Evolutionary conservation across 208 protist genomes (phyloP), one percentile per base, ranked within the genome.

Genomic region (Leishmania guyanensis): DNA sequence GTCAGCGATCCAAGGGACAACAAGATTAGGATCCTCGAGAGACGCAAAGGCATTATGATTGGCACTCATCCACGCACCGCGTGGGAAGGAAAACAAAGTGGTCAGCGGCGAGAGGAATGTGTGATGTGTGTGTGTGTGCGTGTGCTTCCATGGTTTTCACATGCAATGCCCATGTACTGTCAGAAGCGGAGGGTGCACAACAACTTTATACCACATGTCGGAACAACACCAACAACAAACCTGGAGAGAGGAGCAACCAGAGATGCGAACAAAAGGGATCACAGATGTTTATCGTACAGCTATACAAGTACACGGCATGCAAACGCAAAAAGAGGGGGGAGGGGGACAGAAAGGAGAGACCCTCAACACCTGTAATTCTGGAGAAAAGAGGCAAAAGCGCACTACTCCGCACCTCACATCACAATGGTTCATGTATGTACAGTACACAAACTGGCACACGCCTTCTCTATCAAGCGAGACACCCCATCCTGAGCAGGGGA

Each of bases 41-140:
- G 43, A 22, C 36, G 17, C 17, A 22, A 72, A 29, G 66, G 17
- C 66, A 72, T 53, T 22, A 5, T 17, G 14, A 12, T n/a, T 48
- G 66, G 3, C 12, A 77, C 72, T 5, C 71, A 75, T 48, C 5
- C 71, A 60, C 46, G 36, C 48, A 16, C 29, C 14, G 46, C 5
- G 48, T 26, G 22, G 17, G 43, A 56, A 39, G 54, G 60, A 85
- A 85, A 85, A 66, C 66, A 82, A 82, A 77, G 39, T 20, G 60
- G 53, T 64, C 33, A 70, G 65, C 39, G 36, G 17, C 6, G 5
- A 16, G 65, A 12, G 22, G 39, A 26, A 12, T 29, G 43, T 46
- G 66, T 17, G 5, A 33, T 29, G 64, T 69, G 29, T 10, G 29
- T 9, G 26, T 0, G n/a, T 10, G 26, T 33, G 46, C 3, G 10